These are phyloP conservation scores for Purpureocillium takamizusanense DNA, from an alignment of 2,329 filamentous ascomycete genomes.

Conservation along the genomic window DNA sequence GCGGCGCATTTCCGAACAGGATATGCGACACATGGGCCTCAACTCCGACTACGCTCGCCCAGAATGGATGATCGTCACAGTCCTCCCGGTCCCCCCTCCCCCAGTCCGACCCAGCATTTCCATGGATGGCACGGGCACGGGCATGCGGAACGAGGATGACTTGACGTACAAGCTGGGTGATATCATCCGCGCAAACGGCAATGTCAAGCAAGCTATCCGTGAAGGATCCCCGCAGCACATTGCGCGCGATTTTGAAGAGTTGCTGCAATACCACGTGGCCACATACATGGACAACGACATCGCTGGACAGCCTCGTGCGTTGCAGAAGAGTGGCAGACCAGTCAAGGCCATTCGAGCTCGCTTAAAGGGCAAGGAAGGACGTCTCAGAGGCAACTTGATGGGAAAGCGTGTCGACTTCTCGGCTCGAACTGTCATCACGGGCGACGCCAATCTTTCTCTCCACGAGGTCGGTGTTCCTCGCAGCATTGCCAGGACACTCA, in stretches of 20 bases:
- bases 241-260: slow-evolving; percentile 77
- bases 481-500: slow-evolving; percentile 85
- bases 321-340: slow-evolving; percentile 94
- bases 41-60: slow-evolving; percentile 93
- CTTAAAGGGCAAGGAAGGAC: slow-evolving; percentile 97
- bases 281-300: slow-evolving; percentile 99
- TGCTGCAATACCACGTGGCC: slow-evolving; percentile 95
- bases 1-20: slow-evolving; percentile 71
- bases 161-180: slow-evolving; percentile 98
- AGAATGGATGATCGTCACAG: slow-evolving; percentile 96
- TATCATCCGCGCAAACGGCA: slow-evolving; percentile 95
- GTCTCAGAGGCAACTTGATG: slow-evolving; percentile 97
- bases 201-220: slow-evolving; percentile 81
- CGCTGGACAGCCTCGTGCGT: slow-evolving; percentile 83
- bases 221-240: slow-evolving; percentile 91
- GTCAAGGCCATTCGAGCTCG: slow-evolving; percentile 95
- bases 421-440: slow-evolving; percentile 98
- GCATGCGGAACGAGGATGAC: slow-evolving; percentile 94
- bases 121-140: slow-evolving; percentile 87
- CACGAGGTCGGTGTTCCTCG: slow-evolving; percentile 96
- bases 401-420: slow-evolving; percentile 99
- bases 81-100: slow-evolving; percentile 89
- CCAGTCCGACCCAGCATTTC: slow-evolving; percentile 95
- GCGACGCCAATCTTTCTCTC: slow-evolving; percentile 90
- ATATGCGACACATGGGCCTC: slow-evolving; percentile 79